Evolutionary conservation across 2,329 filamentous ascomycete species (phyloP).

Genomic region (Talaromyces atroroseus): DNA sequence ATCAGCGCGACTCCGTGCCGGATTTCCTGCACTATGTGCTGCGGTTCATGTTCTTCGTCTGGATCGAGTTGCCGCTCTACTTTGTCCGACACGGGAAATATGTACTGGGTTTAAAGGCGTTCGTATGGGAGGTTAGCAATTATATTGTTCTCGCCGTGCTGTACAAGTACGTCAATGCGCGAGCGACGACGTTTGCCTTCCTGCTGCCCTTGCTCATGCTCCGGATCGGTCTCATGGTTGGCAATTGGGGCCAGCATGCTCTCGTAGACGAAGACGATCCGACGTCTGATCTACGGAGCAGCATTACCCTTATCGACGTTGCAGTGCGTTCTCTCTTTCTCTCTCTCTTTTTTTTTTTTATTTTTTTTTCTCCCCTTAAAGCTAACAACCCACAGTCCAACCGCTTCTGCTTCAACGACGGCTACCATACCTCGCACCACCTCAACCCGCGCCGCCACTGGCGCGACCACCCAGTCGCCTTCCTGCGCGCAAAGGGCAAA

Average conservation of each 20-base stretch:
- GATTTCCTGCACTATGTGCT: slow-evolving; percentile 68
- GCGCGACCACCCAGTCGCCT: slow-evolving; percentile 71
- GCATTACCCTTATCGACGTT: slow-evolving; percentile 74
- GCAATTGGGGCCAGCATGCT: slow-evolving; percentile 80
- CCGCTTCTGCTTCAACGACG: slow-evolving; percentile 76
- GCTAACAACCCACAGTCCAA: slow-evolving; percentile 54
- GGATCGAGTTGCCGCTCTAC: slow-evolving; percentile 70
- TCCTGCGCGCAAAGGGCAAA: slow-evolving; percentile 62
- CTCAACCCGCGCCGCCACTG: slow-evolving; percentile 73
- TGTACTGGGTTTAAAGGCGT: slow-evolving; percentile 50
- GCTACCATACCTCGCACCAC: slow-evolving; percentile 76
- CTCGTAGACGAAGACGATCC: slow-evolving; percentile 71
- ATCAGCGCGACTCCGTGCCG: slow-evolving; percentile 62
- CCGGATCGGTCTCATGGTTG: slow-evolving; percentile 69
- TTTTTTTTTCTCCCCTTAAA: background rate
- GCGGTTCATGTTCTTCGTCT: slow-evolving; percentile 67
- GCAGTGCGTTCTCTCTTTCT: slow-evolving; percentile 50
- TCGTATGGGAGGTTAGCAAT: slow-evolving; percentile 53
- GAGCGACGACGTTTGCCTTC: slow-evolving; percentile 59
- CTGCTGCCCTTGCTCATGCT: slow-evolving; percentile 62
- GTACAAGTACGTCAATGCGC: slow-evolving; percentile 36
- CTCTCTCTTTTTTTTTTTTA: background rate
- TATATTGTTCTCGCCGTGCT: slow-evolving; percentile 45
- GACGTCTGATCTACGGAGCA: slow-evolving; percentile 71
- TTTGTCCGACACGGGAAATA: slow-evolving; percentile 61